Base-by-base conservation (phyloP, 306 rosid species). In the Cicer arietinum region DNA sequence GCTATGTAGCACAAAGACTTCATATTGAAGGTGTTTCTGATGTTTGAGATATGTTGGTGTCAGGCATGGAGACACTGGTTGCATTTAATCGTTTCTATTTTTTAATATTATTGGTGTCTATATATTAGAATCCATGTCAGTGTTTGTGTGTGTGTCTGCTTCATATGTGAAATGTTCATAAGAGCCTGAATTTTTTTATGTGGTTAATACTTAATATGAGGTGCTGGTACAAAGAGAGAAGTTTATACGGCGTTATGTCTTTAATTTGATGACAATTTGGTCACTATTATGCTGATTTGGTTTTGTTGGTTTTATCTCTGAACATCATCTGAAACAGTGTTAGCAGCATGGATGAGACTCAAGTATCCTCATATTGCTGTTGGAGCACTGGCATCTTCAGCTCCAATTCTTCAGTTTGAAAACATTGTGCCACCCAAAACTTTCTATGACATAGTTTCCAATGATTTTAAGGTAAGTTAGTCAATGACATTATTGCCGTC, bases 261-360 rank as follows among this genome's bases (percentile, higher is more conserved):
- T 18, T 51, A 4, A 20, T 42, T 40, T 18, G 51, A 20, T 65
- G 10, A 25, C 20, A 53, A 40, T 39, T 22, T n/a, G 1, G 44
- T 51, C 64, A 13, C 43, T 40, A 9, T 25, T 40, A 14, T 68
- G 58, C 66, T 43, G 58, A 67, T 7, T 58, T 13, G 44, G 12
- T 25, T 62, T 43, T 71, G 42, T 74, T 51, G 73, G 71, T 57
- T 77, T 77, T 52, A 17, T 52, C 22, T 58, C 10, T 40, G 35
- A 68, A 47, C 62, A 14, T 64, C 8, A 5, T 63, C 16, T 57
- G 12, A 74, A 63, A 60, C 84, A 92, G 96, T 92, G 98, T 79
- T 92, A 50, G 98, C 98, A 6, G 87, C 98, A 40, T 92, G 98
- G 98, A 92, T 90, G 98, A 92, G 98, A 86, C 90, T 92, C 54